phyloP scores from a whole-genome alignment of 768 basidiomycete species.

The Kondoa malvinella region DNA sequence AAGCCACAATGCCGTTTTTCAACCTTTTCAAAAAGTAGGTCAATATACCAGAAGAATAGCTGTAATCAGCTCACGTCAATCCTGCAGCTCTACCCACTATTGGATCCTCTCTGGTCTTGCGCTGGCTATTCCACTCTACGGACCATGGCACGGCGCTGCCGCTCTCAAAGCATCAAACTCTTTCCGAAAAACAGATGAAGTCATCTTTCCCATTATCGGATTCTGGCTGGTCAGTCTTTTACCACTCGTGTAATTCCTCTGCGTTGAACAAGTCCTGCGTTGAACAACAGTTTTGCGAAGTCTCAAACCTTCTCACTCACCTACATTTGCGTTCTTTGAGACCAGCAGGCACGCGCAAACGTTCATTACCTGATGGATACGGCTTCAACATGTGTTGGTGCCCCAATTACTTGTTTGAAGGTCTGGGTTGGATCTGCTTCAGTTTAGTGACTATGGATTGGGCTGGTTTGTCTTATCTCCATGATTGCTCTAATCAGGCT shows the following conservation, averaged over 20 bases:
- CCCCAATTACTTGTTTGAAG: conserved; percentile 92
- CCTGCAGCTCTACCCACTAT: conserved; percentile 66
- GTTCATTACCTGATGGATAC: conserved; percentile 80
- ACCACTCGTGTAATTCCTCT: background rate
- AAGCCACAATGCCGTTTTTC: conserved; percentile 72
- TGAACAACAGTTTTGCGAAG: conserved; percentile 50
- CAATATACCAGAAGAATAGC: background rate
- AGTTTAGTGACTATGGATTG: conserved; percentile 59
- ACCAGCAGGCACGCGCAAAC: conserved; percentile 47
- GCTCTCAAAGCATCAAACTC: conserved; percentile 44
- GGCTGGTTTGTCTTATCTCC: conserved; percentile 41
- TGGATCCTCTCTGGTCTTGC: conserved; percentile 62
- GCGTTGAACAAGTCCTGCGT: background rate
- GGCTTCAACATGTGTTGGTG: conserved; percentile 72
- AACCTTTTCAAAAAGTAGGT: conserved; percentile 81
- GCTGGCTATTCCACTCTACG: conserved; percentile 63
- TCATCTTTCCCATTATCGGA: conserved; percentile 49
- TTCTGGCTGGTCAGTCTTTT: conserved; percentile 69
- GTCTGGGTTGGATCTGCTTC: conserved; percentile 53
- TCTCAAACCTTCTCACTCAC: conserved; percentile 72
- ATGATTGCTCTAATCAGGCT: background rate
- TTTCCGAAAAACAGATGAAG: conserved; percentile 46
- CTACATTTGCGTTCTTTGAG: conserved; percentile 66
- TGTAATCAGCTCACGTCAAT: conserved; percentile 11
- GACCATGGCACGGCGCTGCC: conserved; percentile 53